Evolutionary conservation across 2,329 filamentous ascomycete genomes (phyloP).

Genomic region (Pseudofabraea citricarpa): DNA sequence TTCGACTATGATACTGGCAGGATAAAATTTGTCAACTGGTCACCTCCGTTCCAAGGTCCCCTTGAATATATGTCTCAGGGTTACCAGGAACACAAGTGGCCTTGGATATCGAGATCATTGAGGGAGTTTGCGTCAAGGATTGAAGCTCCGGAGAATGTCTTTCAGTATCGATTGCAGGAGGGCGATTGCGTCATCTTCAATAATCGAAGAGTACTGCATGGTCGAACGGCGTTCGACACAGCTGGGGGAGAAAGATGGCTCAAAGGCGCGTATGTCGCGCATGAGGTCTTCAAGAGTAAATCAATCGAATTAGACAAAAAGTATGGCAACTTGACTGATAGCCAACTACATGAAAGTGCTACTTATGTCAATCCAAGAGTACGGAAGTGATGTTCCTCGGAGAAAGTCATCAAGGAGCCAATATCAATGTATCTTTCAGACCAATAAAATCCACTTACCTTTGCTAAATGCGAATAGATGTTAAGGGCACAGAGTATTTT

Average conservation of each 20-base stretch:
- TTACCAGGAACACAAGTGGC: constrained; percentile 6
- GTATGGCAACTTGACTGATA: not conserved
- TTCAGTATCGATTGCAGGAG: constrained; percentile 67
- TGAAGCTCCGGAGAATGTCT: constrained; percentile 53
- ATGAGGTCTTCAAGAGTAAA: constrained; percentile 52
- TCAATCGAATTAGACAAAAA: constrained; percentile 32
- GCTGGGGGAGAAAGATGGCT: constrained; percentile 70
- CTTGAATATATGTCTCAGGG: constrained; percentile 4
- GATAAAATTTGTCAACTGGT: constrained; percentile 56
- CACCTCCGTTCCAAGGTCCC: constrained; percentile 72
- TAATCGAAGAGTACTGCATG: constrained; percentile 82
- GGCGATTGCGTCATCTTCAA: constrained; percentile 94
- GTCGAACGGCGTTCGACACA: constrained; percentile 68
- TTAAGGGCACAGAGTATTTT: no score
- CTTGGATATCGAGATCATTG: constrained; percentile 44
- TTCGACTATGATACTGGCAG: no score
- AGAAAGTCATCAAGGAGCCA: no score
- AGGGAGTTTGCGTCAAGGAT: constrained; percentile 53
- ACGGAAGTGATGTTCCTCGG: no score
- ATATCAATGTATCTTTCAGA: no score
- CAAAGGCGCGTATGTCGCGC: constrained; percentile 77
- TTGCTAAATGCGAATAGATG: no score
- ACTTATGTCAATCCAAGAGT: constrained; percentile 3
- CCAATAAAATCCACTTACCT: no score
- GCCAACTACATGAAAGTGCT: not conserved